Percentiles rank a stretch among this genome's conserved stretches.
Evolutionary conservation across 2,329 filamentous ascomycete species (phyloP).

Genomic region (Nigrospora osmanthi): DNA sequence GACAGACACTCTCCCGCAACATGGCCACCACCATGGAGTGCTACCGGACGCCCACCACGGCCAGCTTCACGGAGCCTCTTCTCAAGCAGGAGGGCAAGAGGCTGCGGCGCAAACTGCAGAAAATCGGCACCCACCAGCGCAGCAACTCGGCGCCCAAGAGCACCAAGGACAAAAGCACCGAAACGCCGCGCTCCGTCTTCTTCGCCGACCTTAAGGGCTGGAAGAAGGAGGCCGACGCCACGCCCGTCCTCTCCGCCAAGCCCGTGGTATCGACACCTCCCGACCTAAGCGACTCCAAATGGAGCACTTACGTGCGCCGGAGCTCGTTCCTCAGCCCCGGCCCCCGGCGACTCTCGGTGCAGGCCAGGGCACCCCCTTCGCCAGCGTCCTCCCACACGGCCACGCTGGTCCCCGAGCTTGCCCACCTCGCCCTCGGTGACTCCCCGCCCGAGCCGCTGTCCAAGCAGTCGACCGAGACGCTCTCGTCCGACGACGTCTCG

Average conservation of each 20-base stretch:
- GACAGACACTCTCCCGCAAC: too few species aligned
- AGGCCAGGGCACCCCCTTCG: slow-evolving; percentile 5
- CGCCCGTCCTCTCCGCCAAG: background rate
- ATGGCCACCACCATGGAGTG: background rate
- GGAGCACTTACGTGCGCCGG: slow-evolving; percentile 19
- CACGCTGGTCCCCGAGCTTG: slow-evolving; percentile 14
- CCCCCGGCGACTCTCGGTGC: slow-evolving; percentile 4
- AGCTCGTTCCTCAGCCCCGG: slow-evolving; percentile 15
- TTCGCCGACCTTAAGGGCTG: background rate
- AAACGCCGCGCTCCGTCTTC: too few species aligned
- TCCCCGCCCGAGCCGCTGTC: slow-evolving; percentile 6
- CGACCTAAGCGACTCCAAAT: slow-evolving; percentile 15
- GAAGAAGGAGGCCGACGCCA: background rate
- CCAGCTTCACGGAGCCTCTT: background rate
- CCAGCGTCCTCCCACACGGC: slow-evolving; percentile 7
- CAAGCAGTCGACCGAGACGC: slow-evolving; percentile 6
- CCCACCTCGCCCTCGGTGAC: slow-evolving; percentile 25
- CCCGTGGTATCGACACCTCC: slow-evolving; percentile 5
- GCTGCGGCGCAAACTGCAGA: slow-evolving; percentile 21
- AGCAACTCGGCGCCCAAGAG: slow-evolving; percentile 11
- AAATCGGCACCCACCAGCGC: slow-evolving; percentile 15
- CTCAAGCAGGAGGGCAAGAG: slow-evolving; percentile 18
- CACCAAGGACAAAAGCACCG: slow-evolving; percentile 3
- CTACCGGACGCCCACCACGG: background rate
- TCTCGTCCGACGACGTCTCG: background rate